Evolutionary conservation across 2,329 filamentous ascomycete genomes (phyloP).

Genomic region (Plenodomus lindquistii): DNA sequence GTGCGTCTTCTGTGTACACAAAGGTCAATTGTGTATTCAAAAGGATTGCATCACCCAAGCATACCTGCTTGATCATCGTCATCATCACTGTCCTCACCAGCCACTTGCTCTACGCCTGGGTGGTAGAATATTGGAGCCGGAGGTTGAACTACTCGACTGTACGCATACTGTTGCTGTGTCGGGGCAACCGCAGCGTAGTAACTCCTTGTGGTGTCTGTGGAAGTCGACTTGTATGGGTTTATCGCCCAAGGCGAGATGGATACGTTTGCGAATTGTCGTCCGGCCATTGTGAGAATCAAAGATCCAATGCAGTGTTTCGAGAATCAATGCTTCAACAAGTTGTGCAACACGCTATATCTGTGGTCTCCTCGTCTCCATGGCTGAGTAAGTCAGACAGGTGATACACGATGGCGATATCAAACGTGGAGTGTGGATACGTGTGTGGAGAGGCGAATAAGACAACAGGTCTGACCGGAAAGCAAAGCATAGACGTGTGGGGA

Average conservation of each 20-base stretch:
- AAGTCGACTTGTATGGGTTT: constrained; percentile 30
- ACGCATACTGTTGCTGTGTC: constrained; percentile 16
- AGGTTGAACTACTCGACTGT: constrained; percentile 29
- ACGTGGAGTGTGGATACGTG: constrained; percentile 40
- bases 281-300: constrained; percentile 31
- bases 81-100: constrained; percentile 20
- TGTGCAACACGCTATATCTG: constrained; percentile 39
- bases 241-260: constrained; percentile 37
- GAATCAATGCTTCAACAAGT: constrained; percentile 27
- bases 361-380: constrained; percentile 36
- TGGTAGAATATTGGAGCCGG: constrained; percentile 29
- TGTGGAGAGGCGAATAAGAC: constrained; percentile 43
- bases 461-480: constrained; percentile 23
- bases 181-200: constrained; percentile 10
- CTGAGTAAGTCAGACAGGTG: constrained; percentile 30
- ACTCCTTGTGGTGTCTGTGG: constrained; percentile 18
- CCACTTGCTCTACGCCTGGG: constrained; percentile 25
- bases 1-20: constrained; percentile 26
- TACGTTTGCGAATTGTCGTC: constrained; percentile 32
- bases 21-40: constrained; percentile 19
- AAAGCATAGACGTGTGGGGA: constrained; percentile 30
- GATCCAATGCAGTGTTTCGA: constrained; percentile 17
- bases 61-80: constrained; percentile 21
- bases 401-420: constrained; percentile 39
- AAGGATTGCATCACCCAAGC: constrained; percentile 5